Base-by-base conservation (phyloP, 2,329 filamentous ascomycete species). In the Stylonectria norvegica region DNA sequence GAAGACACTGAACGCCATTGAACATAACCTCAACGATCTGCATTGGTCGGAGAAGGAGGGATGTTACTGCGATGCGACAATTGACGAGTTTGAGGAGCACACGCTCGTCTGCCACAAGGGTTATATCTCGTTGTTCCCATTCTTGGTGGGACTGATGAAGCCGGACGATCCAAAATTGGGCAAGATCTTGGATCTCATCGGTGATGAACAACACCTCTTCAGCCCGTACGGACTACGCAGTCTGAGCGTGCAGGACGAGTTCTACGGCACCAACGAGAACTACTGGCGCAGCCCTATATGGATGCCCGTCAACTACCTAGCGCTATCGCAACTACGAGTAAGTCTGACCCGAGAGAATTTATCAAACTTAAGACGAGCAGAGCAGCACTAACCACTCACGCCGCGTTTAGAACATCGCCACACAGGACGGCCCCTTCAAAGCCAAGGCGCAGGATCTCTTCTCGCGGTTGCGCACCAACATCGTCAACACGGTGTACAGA, bases 231-330 rank as follows among this genome's bases (percentile, higher is more conserved):
- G 93, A n/a, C 78, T 98, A 47, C 78, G 91, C 45, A 95, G 89
- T 65, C 65, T 98, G 63, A 95, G 89, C 68, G 85, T 85, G 67
- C 80, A 81, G 55, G 85, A 91, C 57, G 73, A 84, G 57, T 79
- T 89, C 46, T 97, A 96, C 63, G 89, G 85, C 28, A 95, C 89
- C 0, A 87, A 75, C 2, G 93, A 98, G 70, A 96, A 98, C 65
- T 98, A 98, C 71, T 98, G 93, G 91, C 79, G 89, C 47, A 86
- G 88, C 49, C 89, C 93, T 0, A 78, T 97, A 17, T 97, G 91
- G 91, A 86, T 97, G 59, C 93, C 93, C 60, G 89, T 97, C 52
- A 97, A 97, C 68, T 97, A 95, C 64, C 72, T 97, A 55, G 82
- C 86, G 36, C 69, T 96, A 37, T 79, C 83, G 51, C 82, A 87